Evolutionary conservation across 2,329 filamentous ascomycete genomes (phyloP).

Genomic region (Fusarium burgessii): DNA sequence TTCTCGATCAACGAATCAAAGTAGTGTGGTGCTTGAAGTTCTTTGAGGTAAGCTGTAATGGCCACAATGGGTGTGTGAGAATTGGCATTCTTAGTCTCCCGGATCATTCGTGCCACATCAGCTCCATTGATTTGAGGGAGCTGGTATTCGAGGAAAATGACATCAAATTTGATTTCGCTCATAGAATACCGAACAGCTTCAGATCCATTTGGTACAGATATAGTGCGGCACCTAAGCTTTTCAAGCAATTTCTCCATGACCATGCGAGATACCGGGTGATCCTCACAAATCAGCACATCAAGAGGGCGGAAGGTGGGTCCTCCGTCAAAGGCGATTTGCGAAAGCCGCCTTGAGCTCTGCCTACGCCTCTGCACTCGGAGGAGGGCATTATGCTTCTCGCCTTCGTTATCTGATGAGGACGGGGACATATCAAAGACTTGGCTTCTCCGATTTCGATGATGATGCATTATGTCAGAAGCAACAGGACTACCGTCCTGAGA

Average conservation of each 20-base stretch:
- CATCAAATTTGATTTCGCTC: slow-evolving; percentile 98
- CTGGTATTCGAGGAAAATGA: slow-evolving; percentile 98
- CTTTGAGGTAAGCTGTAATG: slow-evolving; percentile 97
- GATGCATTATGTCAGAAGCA: slow-evolving; percentile 74
- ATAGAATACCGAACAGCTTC: slow-evolving; percentile 94
- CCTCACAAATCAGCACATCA: slow-evolving; percentile 96
- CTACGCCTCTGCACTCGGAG: slow-evolving; percentile 91
- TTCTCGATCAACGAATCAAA: slow-evolving; percentile 98
- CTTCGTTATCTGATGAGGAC: slow-evolving; percentile 97
- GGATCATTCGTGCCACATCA: slow-evolving; percentile 96
- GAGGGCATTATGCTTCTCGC: slow-evolving; percentile 88
- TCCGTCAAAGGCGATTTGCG: slow-evolving; percentile 87
- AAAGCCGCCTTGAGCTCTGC: slow-evolving; percentile 95
- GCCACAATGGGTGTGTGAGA: slow-evolving; percentile 94
- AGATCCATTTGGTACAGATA: slow-evolving; percentile 88
- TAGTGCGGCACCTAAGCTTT: slow-evolving; percentile 93
- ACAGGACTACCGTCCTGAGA: slow-evolving; percentile 91
- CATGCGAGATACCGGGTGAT: slow-evolving; percentile 94
- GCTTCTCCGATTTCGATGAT: slow-evolving; percentile 90
- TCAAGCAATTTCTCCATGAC: slow-evolving; percentile 99
- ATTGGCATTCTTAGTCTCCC: slow-evolving; percentile 95
- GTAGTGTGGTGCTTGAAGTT: slow-evolving; percentile 92
- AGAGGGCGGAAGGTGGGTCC: slow-evolving; percentile 89
- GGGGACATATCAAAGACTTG: slow-evolving; percentile 97
- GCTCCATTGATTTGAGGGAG: slow-evolving; percentile 94